phyloP scores from a whole-genome alignment of 169 alveolate genomes.

The Besnoitia besnoiti region DNA sequence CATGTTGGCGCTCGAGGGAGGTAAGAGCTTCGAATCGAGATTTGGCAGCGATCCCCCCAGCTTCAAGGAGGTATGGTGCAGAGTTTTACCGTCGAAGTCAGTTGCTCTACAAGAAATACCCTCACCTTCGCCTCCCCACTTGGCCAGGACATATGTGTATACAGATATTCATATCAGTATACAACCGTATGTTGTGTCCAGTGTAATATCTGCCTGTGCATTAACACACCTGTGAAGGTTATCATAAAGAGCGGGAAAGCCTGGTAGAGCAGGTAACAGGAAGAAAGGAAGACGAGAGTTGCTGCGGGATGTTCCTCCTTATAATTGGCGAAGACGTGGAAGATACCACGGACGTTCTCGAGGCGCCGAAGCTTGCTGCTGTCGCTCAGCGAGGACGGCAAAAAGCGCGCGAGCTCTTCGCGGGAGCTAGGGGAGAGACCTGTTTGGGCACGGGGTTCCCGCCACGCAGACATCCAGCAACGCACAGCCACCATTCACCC shows the following conservation, averaged over 20 bases:
- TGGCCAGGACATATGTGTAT: too few relatives aligned
- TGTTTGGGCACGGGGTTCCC: neutral
- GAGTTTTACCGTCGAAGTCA: neutral
- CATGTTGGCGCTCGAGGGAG: too few relatives aligned
- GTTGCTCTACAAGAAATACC: neutral
- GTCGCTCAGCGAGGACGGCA: constrained; percentile 32
- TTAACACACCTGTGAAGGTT: neutral
- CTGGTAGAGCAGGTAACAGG: constrained; percentile 37
- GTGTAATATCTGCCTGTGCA: neutral
- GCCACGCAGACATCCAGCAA: neutral
- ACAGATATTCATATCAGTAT: too few relatives aligned
- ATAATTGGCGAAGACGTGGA: constrained; percentile 31
- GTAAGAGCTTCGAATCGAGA: too few relatives aligned
- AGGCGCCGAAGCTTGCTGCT: constrained; percentile 16
- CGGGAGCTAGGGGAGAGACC: constrained; percentile 13
- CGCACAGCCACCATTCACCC: too few relatives aligned
- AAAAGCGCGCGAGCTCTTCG: neutral
- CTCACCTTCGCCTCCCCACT: constrained; percentile 34
- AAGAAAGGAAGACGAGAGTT: constrained; percentile 6
- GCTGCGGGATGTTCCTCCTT: constrained; percentile 30
- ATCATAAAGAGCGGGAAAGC: constrained; percentile 34
- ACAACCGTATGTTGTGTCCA: too few relatives aligned
- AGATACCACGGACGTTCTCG: constrained; percentile 27
- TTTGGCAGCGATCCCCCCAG: neutral
- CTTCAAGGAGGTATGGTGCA: neutral